Conservation (phyloP, 2,329 filamentous ascomycete genomes). For the Botrytis deweyae region DNA sequence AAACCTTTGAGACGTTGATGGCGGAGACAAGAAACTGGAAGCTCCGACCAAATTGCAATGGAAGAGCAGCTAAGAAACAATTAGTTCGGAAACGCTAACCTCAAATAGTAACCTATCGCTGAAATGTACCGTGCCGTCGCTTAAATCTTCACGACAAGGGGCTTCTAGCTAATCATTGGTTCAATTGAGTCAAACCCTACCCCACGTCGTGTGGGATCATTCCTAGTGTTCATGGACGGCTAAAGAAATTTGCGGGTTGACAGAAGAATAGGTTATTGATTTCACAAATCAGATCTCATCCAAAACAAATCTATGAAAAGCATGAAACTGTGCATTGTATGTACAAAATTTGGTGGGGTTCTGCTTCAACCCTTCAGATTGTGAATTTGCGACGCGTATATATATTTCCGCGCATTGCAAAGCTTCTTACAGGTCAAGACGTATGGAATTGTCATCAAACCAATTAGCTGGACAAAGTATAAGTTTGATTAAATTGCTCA, state of each 20-base stretch:
- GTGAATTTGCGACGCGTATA: not conserved
- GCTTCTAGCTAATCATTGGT: not conserved
- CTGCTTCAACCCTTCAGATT: not conserved
- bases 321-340: not conserved
- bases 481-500: not conserved
- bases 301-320: not conserved
- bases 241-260: constrained; percentile 18
- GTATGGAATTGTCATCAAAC: not conserved
- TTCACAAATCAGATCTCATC: not conserved
- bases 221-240: not conserved
- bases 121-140: constrained; percentile 3
- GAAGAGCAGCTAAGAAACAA: not conserved
- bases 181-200: constrained; percentile 9
- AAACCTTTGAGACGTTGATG: not conserved
- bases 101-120: not conserved
- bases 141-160: not conserved
- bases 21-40: not conserved
- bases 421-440: constrained; percentile 1
- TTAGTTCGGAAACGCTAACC: not conserved
- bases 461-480: not conserved
- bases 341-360: not conserved
- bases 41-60: not conserved
- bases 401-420: not conserved
- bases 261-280: not conserved
- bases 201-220: not conserved